Percentiles rank a stretch among this genome's conserved stretches.
Conservation (phyloP, 495 filamentous ascomycete genomes). For the Penicillium salamii region DNA sequence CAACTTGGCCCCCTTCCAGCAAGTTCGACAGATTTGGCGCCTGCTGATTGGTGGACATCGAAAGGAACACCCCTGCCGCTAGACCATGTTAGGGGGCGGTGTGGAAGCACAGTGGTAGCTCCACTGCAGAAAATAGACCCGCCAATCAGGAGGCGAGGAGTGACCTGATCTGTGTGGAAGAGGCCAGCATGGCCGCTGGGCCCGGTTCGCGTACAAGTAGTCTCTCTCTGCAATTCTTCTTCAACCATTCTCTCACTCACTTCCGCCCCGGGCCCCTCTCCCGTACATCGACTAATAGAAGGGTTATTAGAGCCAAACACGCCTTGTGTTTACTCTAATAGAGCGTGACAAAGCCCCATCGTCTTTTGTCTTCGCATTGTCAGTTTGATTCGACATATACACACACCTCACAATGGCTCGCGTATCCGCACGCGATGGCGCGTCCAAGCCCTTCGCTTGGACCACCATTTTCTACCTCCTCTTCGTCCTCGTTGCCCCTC, state of each 20-base stretch:
- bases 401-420: slow-evolving; percentile 45
- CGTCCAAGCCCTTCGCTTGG: slow-evolving; percentile 56
- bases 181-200: slow-evolving; percentile 49
- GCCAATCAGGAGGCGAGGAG: slow-evolving; percentile 43
- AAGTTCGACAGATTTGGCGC: slow-evolving; percentile 30
- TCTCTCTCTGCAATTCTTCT: slow-evolving; percentile 13
- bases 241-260: slow-evolving; percentile 15
- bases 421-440: slow-evolving; percentile 37
- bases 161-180: slow-evolving; percentile 42
- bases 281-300: slow-evolving; percentile 6
- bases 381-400: slow-evolving; percentile 8
- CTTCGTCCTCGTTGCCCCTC: slow-evolving; percentile 70
- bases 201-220: slow-evolving; percentile 28
- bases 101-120: slow-evolving; percentile 14
- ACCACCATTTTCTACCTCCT: slow-evolving; percentile 81
- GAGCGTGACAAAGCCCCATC: slow-evolving; percentile 14
- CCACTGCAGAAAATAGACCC: background rate
- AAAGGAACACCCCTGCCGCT: slow-evolving; percentile 10
- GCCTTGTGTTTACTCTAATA: slow-evolving; percentile 16
- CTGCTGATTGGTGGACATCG: slow-evolving; percentile 11
- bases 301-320: slow-evolving; percentile 19
- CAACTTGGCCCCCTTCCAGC: slow-evolving; percentile 25
- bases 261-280: slow-evolving; percentile 21
- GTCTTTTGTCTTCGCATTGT: slow-evolving; percentile 9
- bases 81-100: slow-evolving; percentile 27